Conservation (phyloP, 2,329 filamentous ascomycete genomes). For the Diaporthe sp. region DNA sequence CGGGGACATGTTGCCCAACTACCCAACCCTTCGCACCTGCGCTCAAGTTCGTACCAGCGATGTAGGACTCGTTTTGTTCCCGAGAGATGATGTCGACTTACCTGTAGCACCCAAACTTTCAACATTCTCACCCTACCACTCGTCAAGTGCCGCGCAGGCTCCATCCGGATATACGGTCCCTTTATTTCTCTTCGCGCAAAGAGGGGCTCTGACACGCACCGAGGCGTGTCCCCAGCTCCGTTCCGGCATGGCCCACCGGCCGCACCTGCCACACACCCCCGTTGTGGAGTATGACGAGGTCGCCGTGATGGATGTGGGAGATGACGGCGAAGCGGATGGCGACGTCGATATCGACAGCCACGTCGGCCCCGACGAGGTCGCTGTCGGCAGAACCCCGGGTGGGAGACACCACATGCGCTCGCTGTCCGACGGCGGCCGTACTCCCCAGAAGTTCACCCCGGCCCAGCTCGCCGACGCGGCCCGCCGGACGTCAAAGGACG, state of each 20-base stretch:
- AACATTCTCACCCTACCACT: not conserved
- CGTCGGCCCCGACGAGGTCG: not conserved
- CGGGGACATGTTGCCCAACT: not conserved
- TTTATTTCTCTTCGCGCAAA: not conserved
- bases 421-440: conserved; percentile 72
- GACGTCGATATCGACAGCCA: conserved; percentile 9
- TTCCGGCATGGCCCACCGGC: conserved; percentile 33
- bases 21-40: not conserved
- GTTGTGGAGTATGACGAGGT: conserved; percentile 44
- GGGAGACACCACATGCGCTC: conserved; percentile 68
- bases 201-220: conserved; percentile 24
- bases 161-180: not conserved
- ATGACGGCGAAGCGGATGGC: conserved; percentile 31
- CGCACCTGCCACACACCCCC: conserved; percentile 33
- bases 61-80: not conserved
- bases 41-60: not conserved
- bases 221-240: not conserved
- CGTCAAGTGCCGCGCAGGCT: not conserved
- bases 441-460: conserved; percentile 68
- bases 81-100: not conserved
- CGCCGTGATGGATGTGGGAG: conserved; percentile 39
- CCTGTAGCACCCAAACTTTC: not conserved
- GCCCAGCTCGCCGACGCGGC: conserved; percentile 69
- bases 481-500: conserved; percentile 73
- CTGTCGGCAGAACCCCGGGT: conserved; percentile 53